Base-by-base conservation (phyloP, 1,139 yeast species). In the Tardiomyces depauwii region DNA sequence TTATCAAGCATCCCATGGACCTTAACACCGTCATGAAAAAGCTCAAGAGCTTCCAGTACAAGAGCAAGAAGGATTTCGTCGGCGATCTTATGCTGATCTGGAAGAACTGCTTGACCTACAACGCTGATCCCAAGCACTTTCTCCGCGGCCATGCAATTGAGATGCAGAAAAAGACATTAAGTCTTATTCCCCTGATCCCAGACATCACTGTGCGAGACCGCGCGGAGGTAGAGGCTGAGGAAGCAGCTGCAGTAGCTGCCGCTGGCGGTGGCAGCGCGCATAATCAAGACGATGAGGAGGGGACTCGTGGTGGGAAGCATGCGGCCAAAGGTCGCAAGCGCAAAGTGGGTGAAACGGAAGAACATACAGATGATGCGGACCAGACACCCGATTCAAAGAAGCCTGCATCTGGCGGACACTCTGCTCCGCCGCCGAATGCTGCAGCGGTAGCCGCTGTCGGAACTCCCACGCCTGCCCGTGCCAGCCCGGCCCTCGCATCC, bases 1-100 rank as follows among this genome's bases (percentile, higher is more conserved):
- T 93, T 40, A 89, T 93, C 56, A 89, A 88, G 57, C 79, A 78
- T 48, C 98, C 99, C 28, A 93, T 93, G 99, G 99, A 93, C 60
- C 71, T 93, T 53, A 89, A 88, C 58, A 89, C 97, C 0, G 96
- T 93, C 13, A 74, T 88, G 80, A 89, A 88, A 58, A 91, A 89
- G 60, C 69, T 93, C 55, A 88, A 88, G 58, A 70, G 76, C 2
- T 78, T 86, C 50, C 89, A 85, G 51, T 91, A 91, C 62, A 77
- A 74, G 54, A 84, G 88, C 42, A 91, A 89, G 58, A 76, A 79
- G 51, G 95, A 85, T 54, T 91, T 91, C 70, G 95, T 88, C 19
- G 94, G 85, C 59, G 98, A 91, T 62, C 68, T 91, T 48, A 85
- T 85, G 89, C 72, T 93, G 47, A 93, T 93, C 36, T 93, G 98